Conservation (phyloP, 495 filamentous ascomycete genomes). For the Hypoxylon cercidicola region DNA sequence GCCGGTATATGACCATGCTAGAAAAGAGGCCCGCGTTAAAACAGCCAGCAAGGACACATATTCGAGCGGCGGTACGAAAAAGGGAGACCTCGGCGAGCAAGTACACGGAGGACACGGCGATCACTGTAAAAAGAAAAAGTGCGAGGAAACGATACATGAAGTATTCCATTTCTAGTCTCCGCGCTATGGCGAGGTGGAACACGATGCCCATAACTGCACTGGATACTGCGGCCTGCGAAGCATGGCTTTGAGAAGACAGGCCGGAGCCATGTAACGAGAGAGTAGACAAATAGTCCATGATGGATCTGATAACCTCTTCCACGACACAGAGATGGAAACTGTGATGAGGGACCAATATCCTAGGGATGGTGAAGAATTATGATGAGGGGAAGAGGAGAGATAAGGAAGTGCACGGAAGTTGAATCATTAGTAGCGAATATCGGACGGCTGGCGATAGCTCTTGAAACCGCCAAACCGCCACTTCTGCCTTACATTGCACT, state of each 20-base stretch:
- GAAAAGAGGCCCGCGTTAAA: conserved; percentile 42
- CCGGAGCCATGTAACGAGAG: conserved; percentile 6
- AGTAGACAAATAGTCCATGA: conserved; percentile 8
- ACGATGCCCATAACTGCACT: conserved; percentile 7
- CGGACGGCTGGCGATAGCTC: too few species aligned
- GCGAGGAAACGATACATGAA: conserved; percentile 17
- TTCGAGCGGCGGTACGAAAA: background rate
- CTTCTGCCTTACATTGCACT: too few species aligned
- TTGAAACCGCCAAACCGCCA: too few species aligned
- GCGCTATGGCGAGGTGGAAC: conserved; percentile 21
- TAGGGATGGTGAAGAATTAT: too few species aligned
- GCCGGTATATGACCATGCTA: conserved; percentile 59
- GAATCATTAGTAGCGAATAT: too few species aligned
- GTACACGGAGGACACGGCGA: conserved; percentile 4
- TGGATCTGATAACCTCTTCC: background rate
- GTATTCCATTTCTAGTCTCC: conserved; percentile 5
- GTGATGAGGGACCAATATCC: too few species aligned
- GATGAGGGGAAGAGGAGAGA: too few species aligned
- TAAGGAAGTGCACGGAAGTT: too few species aligned
- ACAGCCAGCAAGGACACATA: background rate
- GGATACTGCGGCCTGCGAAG: conserved; percentile 2
- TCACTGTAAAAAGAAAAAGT: background rate
- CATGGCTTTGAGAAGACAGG: conserved; percentile 4
- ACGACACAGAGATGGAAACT: too few species aligned
- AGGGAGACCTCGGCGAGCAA: conserved; percentile 2